Evolutionary conservation across 139 green algal genomes (phyloP).

Genomic region (Coelastrella sp.): DNA sequence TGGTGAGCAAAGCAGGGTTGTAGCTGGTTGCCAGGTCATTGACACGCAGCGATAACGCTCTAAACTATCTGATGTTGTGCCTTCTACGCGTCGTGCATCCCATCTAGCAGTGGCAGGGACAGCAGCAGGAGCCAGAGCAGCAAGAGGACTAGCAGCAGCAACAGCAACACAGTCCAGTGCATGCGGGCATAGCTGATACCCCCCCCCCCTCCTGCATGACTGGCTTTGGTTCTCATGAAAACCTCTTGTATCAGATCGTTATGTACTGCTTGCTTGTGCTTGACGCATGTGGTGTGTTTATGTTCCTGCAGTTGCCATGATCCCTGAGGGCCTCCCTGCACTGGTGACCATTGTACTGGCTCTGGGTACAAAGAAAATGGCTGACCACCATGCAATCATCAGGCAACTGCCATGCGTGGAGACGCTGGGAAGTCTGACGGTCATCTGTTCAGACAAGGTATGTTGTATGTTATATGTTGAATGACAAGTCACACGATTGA

Average conservation of each 20-base stretch:
- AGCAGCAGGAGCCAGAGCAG: no score
- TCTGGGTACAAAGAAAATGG: constrained; percentile 59
- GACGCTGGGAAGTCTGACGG: constrained; percentile 63
- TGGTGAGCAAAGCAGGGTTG: neutral
- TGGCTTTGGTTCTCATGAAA: no score
- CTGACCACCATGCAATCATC: constrained; percentile 61
- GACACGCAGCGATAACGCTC: no score
- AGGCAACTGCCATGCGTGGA: constrained; percentile 62
- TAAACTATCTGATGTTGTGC: no score
- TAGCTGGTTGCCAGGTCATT: neutral
- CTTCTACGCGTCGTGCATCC: no score
- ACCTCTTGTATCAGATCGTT: neutral
- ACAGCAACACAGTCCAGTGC: neutral
- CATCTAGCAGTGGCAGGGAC: no score
- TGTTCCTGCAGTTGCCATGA: constrained; percentile 55
- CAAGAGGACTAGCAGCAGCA: neutral
- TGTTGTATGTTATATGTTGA: neutral
- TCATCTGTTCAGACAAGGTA: constrained; percentile 67
- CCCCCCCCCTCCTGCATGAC: no score
- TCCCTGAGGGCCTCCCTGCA: constrained; percentile 64
- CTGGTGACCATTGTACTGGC: constrained; percentile 67
- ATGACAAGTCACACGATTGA: neutral
- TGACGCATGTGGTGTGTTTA: neutral
- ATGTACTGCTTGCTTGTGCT: neutral
- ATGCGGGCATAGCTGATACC: neutral